Conservation (phyloP, 495 filamentous ascomycete species). For the Penicillium ucsense region DNA sequence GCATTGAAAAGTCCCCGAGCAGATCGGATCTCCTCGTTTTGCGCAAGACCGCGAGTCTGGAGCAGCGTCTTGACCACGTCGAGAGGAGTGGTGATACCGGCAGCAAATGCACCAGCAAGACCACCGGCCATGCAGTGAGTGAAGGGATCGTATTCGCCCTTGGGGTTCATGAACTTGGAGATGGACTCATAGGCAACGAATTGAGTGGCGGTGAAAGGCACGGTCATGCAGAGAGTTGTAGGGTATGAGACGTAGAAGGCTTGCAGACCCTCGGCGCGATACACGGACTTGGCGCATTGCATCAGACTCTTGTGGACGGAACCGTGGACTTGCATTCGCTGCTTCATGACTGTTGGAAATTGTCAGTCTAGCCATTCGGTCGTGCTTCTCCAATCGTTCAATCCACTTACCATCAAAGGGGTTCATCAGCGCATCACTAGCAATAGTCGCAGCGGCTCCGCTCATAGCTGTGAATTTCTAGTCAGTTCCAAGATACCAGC, state of each 20-base stretch:
- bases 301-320: constrained; percentile 78
- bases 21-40: constrained; percentile 73
- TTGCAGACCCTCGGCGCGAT: constrained; percentile 73
- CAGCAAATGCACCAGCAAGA: constrained; percentile 85
- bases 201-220: constrained; percentile 92
- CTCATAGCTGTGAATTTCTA: constrained; percentile 54
- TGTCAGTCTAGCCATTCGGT: constrained; percentile 6
- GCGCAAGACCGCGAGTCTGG: constrained; percentile 78
- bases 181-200: constrained; percentile 96
- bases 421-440: constrained; percentile 97
- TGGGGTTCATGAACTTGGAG: constrained; percentile 84
- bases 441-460: constrained; percentile 89
- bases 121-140: constrained; percentile 90
- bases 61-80: constrained; percentile 97
- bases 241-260: constrained; percentile 99
- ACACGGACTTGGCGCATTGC: constrained; percentile 80
- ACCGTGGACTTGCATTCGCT: constrained; percentile 96
- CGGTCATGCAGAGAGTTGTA: constrained; percentile 96
- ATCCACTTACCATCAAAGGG: constrained; percentile 83
- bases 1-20: constrained; percentile 76
- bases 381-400: background rate
- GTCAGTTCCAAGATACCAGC: constrained; percentile 1
- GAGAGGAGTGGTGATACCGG: constrained; percentile 86
- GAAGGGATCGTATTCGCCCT: constrained; percentile 73
- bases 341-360: constrained; percentile 73